These are phyloP conservation scores for Fusarium floridanum DNA, from an alignment of 2,329 filamentous ascomycete genomes.

Conservation along the genomic window DNA sequence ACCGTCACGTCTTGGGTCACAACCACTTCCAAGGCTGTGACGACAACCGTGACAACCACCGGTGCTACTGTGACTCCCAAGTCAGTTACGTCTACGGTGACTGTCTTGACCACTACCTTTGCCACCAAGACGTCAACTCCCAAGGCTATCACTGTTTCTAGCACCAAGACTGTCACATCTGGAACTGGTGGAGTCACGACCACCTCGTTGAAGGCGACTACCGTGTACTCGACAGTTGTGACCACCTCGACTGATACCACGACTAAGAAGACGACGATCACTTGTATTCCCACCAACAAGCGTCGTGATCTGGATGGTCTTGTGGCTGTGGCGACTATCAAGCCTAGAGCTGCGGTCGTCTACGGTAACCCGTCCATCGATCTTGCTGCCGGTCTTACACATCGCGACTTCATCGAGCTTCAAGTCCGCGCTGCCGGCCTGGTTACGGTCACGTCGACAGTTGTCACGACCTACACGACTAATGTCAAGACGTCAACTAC, in stretches of 20 bases:
- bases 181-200: slow-evolving; percentile 37
- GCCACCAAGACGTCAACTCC: slow-evolving; percentile 35
- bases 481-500: slow-evolving; percentile 28
- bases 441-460: slow-evolving; percentile 21
- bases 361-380: slow-evolving; percentile 30
- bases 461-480: slow-evolving; percentile 29
- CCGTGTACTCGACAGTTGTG: slow-evolving; percentile 33
- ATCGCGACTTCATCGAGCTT: slow-evolving; percentile 22
- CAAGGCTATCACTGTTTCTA: slow-evolving; percentile 37
- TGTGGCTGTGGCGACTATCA: background rate
- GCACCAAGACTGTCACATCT: slow-evolving; percentile 33
- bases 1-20: slow-evolving; percentile 36
- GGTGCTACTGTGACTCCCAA: slow-evolving; percentile 43
- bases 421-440: slow-evolving; percentile 24
- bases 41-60: slow-evolving; percentile 27
- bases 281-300: slow-evolving; percentile 35
- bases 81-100: slow-evolving; percentile 31
- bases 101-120: slow-evolving; percentile 25
- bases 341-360: slow-evolving; percentile 15
- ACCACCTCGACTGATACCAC: slow-evolving; percentile 39
- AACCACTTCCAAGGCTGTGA: slow-evolving; percentile 28
- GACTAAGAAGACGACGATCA: slow-evolving; percentile 38
- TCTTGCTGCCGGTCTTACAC: slow-evolving; percentile 18
- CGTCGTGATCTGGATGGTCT: slow-evolving; percentile 21
- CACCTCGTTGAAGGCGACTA: slow-evolving; percentile 40